Percentiles rank a stretch among this genome's conserved stretches.
Conservation (phyloP, 2,329 filamentous ascomycete genomes). For the Trichoderma atrobrunneum region DNA sequence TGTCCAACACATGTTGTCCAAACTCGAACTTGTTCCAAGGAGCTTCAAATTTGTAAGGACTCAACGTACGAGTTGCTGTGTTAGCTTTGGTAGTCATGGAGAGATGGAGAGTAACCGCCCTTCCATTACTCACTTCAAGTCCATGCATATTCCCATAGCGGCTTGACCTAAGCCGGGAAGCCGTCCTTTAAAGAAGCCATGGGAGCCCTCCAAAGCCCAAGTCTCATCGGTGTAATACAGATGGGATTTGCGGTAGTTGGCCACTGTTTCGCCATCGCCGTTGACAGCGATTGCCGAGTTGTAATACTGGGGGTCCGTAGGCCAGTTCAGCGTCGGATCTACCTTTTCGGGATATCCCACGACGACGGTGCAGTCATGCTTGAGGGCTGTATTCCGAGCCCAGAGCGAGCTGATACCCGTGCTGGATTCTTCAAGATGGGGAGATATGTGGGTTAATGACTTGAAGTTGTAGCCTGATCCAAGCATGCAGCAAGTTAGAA, state of each 20-base stretch:
- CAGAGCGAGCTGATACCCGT: slow-evolving; percentile 68
- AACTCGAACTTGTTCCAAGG: slow-evolving; percentile 43
- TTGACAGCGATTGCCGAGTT: slow-evolving; percentile 55
- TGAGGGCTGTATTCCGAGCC: slow-evolving; percentile 65
- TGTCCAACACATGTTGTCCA: slow-evolving; percentile 55
- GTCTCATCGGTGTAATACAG: slow-evolving; percentile 60
- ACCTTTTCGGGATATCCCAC: slow-evolving; percentile 73
- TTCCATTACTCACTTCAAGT: slow-evolving; percentile 52
- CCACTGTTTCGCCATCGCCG: slow-evolving; percentile 56
- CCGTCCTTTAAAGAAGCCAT: slow-evolving; percentile 48
- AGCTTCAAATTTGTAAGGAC: slow-evolving; percentile 39
- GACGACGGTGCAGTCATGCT: slow-evolving; percentile 64
- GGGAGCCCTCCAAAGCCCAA: slow-evolving; percentile 55
- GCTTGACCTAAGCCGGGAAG: slow-evolving; percentile 50
- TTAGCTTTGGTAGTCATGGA: background rate
- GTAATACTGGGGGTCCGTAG: slow-evolving; percentile 52
- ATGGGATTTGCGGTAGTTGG: slow-evolving; percentile 59
- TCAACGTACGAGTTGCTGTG: slow-evolving; percentile 10
- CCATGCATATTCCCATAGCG: slow-evolving; percentile 62
- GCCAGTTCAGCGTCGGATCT: slow-evolving; percentile 50
- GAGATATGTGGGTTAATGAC: slow-evolving; percentile 63
- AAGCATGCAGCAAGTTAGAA: background rate
- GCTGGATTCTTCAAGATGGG: slow-evolving; percentile 64
- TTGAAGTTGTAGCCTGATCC: slow-evolving; percentile 71
- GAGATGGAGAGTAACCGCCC: background rate